Evolutionary conservation across 371 early-diverging fungal genomes (phyloP).

Genomic region (Chytridium lagenaria): DNA sequence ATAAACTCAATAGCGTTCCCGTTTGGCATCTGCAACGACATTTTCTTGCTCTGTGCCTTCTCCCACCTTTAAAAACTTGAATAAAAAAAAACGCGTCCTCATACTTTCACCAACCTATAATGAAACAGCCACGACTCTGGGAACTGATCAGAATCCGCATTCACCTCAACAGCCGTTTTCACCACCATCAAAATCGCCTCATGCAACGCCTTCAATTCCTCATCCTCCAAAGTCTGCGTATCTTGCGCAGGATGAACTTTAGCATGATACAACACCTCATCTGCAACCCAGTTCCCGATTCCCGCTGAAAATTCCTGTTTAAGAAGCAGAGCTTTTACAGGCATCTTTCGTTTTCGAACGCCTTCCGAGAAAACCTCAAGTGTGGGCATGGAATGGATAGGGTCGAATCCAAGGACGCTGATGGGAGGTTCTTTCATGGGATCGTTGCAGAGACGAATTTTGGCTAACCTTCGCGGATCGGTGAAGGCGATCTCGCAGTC

Average conservation of each 20-base stretch:
- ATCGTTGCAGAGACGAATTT: conserved; percentile 57
- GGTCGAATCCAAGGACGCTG: conserved; percentile 67
- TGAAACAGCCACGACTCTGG: conserved; percentile 70
- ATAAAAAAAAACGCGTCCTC: neutral
- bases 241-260: conserved; percentile 66
- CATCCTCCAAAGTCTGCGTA: conserved; percentile 53
- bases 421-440: conserved; percentile 56
- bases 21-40: conserved; percentile 32
- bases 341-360: conserved; percentile 49
- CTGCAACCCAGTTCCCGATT: conserved; percentile 75
- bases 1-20: conserved; percentile 55
- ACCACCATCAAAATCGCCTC: conserved; percentile 54
- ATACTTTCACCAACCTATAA: conserved; percentile 51
- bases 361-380: conserved; percentile 46
- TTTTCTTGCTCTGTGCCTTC: conserved; percentile 29
- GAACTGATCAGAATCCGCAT: conserved; percentile 65
- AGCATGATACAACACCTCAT: conserved; percentile 67
- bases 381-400: conserved; percentile 54
- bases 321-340: conserved; percentile 68
- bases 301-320: conserved; percentile 68
- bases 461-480: conserved; percentile 62
- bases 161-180: conserved; percentile 53
- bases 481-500: conserved; percentile 57
- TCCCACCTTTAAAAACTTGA: conserved; percentile 17
- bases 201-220: conserved; percentile 52